Evolutionary conservation across 371 early-diverging fungal genomes (phyloP).

Genomic region (Mucor ambiguus): DNA sequence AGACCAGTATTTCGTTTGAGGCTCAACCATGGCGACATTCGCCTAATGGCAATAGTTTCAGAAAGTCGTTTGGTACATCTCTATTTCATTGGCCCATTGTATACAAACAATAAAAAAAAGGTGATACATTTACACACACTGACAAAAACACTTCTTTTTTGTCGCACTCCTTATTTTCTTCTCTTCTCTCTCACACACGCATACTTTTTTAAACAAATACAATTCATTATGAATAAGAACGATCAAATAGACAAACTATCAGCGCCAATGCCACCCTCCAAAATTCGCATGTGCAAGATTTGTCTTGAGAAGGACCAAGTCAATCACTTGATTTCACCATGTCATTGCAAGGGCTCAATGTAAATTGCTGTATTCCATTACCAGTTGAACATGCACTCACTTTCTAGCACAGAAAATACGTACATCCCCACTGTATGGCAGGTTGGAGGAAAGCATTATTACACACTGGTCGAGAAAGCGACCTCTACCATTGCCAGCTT

Average conservation of each 20-base stretch:
- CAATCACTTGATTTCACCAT: conserved; percentile 52
- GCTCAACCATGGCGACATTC: too few relatives aligned
- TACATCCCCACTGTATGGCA: conserved; percentile 59
- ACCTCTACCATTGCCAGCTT: conserved; percentile 42
- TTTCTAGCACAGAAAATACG: conserved; percentile 46
- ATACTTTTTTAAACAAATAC: not conserved
- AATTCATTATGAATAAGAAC: not conserved
- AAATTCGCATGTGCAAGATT: conserved; percentile 46
- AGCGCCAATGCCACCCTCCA: not conserved
- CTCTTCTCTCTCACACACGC: not conserved
- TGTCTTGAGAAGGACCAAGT: conserved; percentile 54
- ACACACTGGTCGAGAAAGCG: conserved; percentile 31
- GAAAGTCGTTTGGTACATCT: not conserved
- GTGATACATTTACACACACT: conserved; percentile 7
- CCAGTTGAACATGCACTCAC: not conserved
- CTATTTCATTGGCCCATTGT: not conserved
- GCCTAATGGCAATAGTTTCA: not conserved
- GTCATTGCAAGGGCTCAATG: conserved; percentile 63
- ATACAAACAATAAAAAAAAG: not conserved
- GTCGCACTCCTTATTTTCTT: not conserved
- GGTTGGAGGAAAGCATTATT: conserved; percentile 51
- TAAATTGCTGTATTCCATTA: conserved; percentile 12
- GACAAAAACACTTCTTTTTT: not conserved
- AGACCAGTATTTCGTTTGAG: too few relatives aligned
- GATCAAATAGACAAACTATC: not conserved